These are phyloP conservation scores for Mentha longifolia DNA, from an alignment of 257 asterid species.

Conservation along the genomic window DNA sequence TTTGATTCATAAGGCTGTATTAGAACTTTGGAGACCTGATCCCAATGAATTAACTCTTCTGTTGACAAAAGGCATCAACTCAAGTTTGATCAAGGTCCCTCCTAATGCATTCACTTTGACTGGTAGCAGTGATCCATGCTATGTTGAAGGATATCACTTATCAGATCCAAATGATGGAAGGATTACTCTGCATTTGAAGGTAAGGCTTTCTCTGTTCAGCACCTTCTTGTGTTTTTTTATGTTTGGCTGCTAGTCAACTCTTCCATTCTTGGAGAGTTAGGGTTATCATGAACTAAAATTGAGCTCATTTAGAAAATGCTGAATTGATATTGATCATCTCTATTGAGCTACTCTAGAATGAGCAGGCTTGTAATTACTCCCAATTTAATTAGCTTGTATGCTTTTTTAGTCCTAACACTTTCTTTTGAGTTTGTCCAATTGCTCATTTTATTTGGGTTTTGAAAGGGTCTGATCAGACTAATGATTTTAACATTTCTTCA, in stretches of 20 bases:
- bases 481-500: constrained; percentile 47
- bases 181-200: constrained; percentile 91
- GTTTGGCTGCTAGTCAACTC: constrained; percentile 14
- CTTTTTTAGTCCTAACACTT: not conserved
- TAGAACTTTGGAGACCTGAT: constrained; percentile 96
- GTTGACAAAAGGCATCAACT: constrained; percentile 65
- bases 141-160: constrained; percentile 92
- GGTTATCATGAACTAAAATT: not conserved
- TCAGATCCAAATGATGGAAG: constrained; percentile 97
- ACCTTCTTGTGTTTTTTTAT: constrained; percentile 15
- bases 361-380: constrained; percentile 5
- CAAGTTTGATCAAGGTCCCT: constrained; percentile 74
- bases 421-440: not conserved
- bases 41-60: constrained; percentile 80
- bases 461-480: constrained; percentile 11
- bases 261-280: constrained; percentile 12
- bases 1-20: constrained; percentile 85
- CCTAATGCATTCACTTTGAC: constrained; percentile 81
- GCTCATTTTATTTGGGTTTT: constrained; percentile 8
- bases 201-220: constrained; percentile 35
- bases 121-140: constrained; percentile 97
- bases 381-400: not conserved
- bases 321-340: not conserved
- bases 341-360: constrained; percentile 11
- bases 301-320: constrained; percentile 1